These are phyloP conservation scores for Penicillium chermesinum DNA, from an alignment of 495 filamentous ascomycete genomes.

Conservation along the genomic window DNA sequence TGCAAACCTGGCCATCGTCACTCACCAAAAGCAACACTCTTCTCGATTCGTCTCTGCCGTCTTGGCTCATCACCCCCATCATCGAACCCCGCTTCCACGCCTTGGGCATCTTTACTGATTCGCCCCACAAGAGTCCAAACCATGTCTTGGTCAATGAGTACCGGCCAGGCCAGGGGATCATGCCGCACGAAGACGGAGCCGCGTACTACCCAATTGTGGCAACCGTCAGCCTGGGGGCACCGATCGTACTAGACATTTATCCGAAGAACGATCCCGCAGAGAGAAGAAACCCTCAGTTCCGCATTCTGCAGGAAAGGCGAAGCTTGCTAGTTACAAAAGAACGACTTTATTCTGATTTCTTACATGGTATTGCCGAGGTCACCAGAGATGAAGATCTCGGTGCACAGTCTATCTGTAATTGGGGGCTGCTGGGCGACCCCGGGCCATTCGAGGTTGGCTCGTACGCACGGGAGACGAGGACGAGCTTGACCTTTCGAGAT, in stretches of 20 bases:
- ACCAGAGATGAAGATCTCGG: conserved; percentile 54
- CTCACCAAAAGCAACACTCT: conserved; percentile 68
- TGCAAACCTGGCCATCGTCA: conserved; percentile 85
- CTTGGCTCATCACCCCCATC: conserved; percentile 70
- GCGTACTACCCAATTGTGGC: conserved; percentile 86
- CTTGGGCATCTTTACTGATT: conserved; percentile 57
- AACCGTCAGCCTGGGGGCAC: conserved; percentile 77
- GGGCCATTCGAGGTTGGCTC: conserved; percentile 51
- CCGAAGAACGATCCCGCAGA: conserved; percentile 34
- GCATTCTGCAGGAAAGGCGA: conserved; percentile 82
- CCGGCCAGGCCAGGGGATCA: conserved; percentile 79
- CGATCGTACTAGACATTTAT: conserved; percentile 74
- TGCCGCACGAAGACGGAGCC: conserved; percentile 90
- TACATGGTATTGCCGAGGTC: conserved; percentile 72
- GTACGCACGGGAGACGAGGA: conserved; percentile 60
- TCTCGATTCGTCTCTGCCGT: conserved; percentile 67
- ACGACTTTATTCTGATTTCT: conserved; percentile 62
- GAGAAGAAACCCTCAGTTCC: conserved; percentile 42
- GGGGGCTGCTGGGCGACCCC: conserved; percentile 65
- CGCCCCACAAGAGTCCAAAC: conserved; percentile 75
- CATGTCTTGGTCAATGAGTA: conserved; percentile 96
- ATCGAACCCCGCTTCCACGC: conserved; percentile 55
- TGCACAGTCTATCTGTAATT: conserved; percentile 70
- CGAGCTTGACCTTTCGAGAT: conserved; percentile 90
- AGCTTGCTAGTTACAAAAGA: conserved; percentile 71